Evolutionary conservation across 257 asterid genomes (phyloP), one percentile per base, ranked within the genome.

Genomic region (Coffea canephora): DNA sequence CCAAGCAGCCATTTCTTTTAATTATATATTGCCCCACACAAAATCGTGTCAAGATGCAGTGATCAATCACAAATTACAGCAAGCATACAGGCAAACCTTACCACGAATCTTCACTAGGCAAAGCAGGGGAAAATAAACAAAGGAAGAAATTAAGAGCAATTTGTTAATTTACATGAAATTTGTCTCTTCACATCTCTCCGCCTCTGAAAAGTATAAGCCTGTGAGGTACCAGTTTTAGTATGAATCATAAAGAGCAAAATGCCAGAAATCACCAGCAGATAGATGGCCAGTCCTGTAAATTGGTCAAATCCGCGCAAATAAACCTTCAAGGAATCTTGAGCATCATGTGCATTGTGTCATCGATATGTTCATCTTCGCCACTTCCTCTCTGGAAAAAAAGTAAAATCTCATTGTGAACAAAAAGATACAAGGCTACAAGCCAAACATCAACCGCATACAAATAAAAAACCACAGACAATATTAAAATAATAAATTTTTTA

Each of bases 311-410:
- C 21, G 31, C 11, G 31, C 10, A 19, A 46, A 48, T 65, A 62
- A 23, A 8, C 27, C 79, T 68, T 10, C 19, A 25, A 45, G 68
- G 79, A 55, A 69, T 23, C 25, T 76, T 76, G 59, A 61, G 49
- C 21, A n/a, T 34, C 8, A 52, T 36, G 10, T 69, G 27, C 52
- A 16, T 76, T 21, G 16, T 13, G 75, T 66, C 49, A 36, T 79
- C 75, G 70, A 79, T 57, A 64, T 59, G 18, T 54, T 92, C 82
- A 94, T 86, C 97, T 87, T 85, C 88, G 82, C 98, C 98, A 94
- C 82, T 89, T 94, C 86, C 90, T 91, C 78, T 92, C 98, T 94
- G 94, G 95, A 75, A 87, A 86, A 69, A 80, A 3, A 66, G 27
- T 12, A 62, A 64, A 69, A 78, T 61, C 36, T 76, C 70, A 69